Conservation (phyloP, 2,329 filamentous ascomycete genomes). For the Botrytis pseudocinerea region DNA sequence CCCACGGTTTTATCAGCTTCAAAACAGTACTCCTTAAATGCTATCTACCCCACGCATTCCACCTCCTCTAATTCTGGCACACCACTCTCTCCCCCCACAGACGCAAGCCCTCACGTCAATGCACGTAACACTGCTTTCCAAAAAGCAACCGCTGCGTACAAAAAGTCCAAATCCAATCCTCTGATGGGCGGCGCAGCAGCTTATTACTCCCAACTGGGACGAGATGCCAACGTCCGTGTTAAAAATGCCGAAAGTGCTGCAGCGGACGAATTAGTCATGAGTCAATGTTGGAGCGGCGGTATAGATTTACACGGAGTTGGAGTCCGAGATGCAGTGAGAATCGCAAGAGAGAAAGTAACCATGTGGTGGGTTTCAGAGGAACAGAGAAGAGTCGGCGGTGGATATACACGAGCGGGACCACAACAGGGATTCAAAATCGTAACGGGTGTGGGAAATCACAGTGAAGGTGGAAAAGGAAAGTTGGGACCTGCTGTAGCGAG, state of each 20-base stretch:
- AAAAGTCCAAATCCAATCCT: constrained; percentile 65
- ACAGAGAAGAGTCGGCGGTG: constrained; percentile 37
- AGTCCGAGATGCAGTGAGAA: constrained; percentile 78
- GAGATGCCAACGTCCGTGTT: constrained; percentile 60
- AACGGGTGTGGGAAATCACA: constrained; percentile 80
- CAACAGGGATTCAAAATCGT: constrained; percentile 68
- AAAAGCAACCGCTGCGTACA: constrained; percentile 59
- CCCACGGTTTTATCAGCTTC: not conserved
- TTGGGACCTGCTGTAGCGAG: constrained; percentile 79
- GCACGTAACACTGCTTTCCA: constrained; percentile 48
- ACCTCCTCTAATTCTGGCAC: not conserved
- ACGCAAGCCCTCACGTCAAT: constrained; percentile 24
- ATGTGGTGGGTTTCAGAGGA: constrained; percentile 76
- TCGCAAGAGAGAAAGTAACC: constrained; percentile 66
- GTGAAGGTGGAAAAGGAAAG: constrained; percentile 70
- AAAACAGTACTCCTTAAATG: constrained; percentile 21
- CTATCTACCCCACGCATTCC: constrained; percentile 21
- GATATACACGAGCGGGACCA: constrained; percentile 28
- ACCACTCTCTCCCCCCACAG: not conserved
- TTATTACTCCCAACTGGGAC: constrained; percentile 72
- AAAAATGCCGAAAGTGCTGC: constrained; percentile 61
- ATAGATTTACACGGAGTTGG: constrained; percentile 84
- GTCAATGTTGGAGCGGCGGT: constrained; percentile 59
- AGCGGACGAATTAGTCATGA: constrained; percentile 68
- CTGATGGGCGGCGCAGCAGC: constrained; percentile 74